Conservation (phyloP, 2,329 filamentous ascomycete species). For the Sporothrix curviconia region DNA sequence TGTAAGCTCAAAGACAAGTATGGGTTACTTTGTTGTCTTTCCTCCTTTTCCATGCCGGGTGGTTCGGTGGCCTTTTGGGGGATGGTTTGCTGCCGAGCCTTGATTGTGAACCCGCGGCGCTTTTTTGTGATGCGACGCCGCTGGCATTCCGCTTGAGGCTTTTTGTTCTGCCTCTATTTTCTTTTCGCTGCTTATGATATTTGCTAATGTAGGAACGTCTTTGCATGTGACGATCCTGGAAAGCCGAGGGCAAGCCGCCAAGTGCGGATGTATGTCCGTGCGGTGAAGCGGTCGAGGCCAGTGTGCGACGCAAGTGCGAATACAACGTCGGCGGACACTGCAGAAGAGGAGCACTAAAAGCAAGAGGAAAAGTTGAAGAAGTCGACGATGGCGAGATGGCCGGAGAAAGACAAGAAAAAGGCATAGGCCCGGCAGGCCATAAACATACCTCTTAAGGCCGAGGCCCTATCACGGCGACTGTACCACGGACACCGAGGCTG, state of each 20-base stretch:
- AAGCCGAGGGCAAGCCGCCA: background rate
- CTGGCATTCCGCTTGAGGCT: background rate
- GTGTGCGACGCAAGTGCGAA: background rate
- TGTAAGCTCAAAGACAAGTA: no score
- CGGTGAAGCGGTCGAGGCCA: background rate
- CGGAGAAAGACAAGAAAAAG: background rate
- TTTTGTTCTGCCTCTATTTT: background rate
- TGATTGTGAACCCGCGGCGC: background rate
- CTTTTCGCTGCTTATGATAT: background rate
- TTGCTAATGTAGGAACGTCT: background rate
- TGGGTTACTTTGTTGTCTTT: no score
- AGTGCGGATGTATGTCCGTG: background rate
- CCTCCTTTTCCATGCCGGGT: background rate
- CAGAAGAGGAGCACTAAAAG: background rate
- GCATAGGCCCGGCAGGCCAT: background rate
- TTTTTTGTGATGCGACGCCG: background rate
- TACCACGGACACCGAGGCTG: no score
- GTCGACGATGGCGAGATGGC: no score
- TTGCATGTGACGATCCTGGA: background rate
- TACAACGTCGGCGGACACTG: background rate
- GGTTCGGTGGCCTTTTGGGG: constrained; percentile 2
- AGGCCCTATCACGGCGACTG: no score
- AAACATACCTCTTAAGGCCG: background rate
- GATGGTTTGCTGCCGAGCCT: background rate
- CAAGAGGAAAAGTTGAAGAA: background rate